phyloP scores from a whole-genome alignment of 2,329 filamentous ascomycete genomes.

The Cladosporium sp. region DNA sequence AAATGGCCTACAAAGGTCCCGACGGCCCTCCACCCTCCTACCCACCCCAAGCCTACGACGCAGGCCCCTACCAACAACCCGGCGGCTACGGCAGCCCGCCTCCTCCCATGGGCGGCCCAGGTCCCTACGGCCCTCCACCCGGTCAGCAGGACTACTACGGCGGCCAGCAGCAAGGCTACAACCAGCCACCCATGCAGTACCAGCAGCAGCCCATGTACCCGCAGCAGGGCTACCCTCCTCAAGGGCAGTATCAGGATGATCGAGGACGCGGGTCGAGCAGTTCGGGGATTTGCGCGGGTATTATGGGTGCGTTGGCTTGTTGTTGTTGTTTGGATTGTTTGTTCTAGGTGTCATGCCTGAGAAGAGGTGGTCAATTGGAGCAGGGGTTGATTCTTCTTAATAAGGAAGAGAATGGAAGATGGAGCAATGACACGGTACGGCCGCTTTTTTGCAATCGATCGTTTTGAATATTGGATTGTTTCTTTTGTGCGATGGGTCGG shows the following conservation, averaged over 20 bases:
- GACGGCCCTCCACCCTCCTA: constrained; percentile 13
- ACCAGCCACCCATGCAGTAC: constrained; percentile 41
- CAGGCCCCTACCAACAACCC: constrained; percentile 18
- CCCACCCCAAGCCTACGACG: constrained; percentile 24
- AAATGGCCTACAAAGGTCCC: constrained; percentile 18
- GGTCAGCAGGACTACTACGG: constrained; percentile 19
- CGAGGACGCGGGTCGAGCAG: constrained; percentile 27
- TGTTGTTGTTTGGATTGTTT: constrained; percentile 54
- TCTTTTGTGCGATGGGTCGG: not conserved
- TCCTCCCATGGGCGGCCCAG: constrained; percentile 22
- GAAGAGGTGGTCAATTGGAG: too few species aligned
- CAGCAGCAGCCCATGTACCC: constrained; percentile 41
- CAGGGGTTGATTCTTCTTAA: too few species aligned
- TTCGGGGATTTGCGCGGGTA: constrained; percentile 49
- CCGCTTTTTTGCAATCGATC: not conserved
- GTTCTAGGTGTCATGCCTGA: too few species aligned
- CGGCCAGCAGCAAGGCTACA: constrained; percentile 5
- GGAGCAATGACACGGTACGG: not conserved
- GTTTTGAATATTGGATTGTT: not conserved
- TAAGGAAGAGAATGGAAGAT: too few species aligned
- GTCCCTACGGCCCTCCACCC: constrained; percentile 19
- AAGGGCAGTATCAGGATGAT: constrained; percentile 32
- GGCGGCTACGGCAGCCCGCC: constrained; percentile 24
- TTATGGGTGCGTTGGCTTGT: constrained; percentile 51
- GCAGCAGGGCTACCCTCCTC: constrained; percentile 42